Evolutionary conservation across 805 yeast species (phyloP), one percentile per base, ranked within the genome.

Genomic region (Komagataella pastoris): DNA sequence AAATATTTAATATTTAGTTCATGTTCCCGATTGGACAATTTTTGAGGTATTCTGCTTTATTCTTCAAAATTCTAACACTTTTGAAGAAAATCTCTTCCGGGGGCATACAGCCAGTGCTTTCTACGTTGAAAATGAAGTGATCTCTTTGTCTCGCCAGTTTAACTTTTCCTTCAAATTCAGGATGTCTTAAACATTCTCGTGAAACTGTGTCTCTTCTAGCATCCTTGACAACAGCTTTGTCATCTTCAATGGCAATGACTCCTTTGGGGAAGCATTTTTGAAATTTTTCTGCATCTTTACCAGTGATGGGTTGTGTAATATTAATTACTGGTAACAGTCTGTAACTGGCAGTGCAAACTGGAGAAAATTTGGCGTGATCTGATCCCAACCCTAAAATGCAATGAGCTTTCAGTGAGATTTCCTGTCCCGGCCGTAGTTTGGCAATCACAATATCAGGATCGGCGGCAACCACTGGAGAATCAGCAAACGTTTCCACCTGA

Each of bases 291-390:
- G 97, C 98, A 49, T 78, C 77, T 7, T 75, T 80, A 5, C 97
- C 97, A 0, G 69, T 71, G 53, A 93, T 87, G 49, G 91, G 88
- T 55, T 79, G 71, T 46, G 72, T 65, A 51, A 93, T 88, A 56
- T 85, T 81, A 59, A 90, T 90, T 23, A 80, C 83, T 14, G 99
- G 99, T 72, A 93, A 68, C 62, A 93, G 74, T 69, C 99, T 79
- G 70, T 93, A 93, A 12, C 97, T 87, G 2, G 99, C 97, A 12
- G 99, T 93, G 17, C 96, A 79, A 8, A 93, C 99, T 4, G 99
- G 99, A 6, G 97, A 88, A 65, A 88, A 93, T 68, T 93, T 93
- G 54, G 99, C 97, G 68, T 93, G 99, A 66, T 93, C 99, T 46
- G 88, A 69, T 50, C 97, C 99, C 57, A 87, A 70, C 53, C 99